Percentiles rank a stretch among this genome's conserved stretches.
These are phyloP conservation scores for Hericium erinaceus DNA, from an alignment of 768 basidiomycete species.

Conservation along the genomic window DNA sequence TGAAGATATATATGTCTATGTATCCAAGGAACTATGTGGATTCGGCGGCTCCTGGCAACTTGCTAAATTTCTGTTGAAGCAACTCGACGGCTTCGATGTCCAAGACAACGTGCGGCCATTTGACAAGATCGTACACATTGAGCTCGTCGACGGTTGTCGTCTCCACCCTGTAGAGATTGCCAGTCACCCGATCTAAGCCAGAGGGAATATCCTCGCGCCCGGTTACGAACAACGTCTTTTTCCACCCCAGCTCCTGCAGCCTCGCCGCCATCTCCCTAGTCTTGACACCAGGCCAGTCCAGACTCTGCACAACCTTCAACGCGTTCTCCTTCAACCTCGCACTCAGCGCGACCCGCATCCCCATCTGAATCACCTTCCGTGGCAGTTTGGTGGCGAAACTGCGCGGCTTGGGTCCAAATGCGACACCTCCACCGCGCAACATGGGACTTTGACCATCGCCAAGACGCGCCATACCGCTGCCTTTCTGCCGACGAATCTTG, in stretches of 20 bases:
- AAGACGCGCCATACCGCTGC: slow-evolving; percentile 80
- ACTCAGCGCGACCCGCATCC: slow-evolving; percentile 84
- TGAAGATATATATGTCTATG: no score
- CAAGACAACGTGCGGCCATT: slow-evolving; percentile 73
- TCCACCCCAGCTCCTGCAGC: slow-evolving; percentile 56
- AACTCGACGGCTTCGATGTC: slow-evolving; percentile 78
- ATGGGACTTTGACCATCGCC: slow-evolving; percentile 85
- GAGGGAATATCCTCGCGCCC: slow-evolving; percentile 46
- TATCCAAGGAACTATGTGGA: no score
- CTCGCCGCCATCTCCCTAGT: slow-evolving; percentile 57
- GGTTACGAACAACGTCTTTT: slow-evolving; percentile 68
- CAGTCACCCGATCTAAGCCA: slow-evolving; percentile 50
- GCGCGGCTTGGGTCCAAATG: slow-evolving; percentile 85
- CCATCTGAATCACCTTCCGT: slow-evolving; percentile 89
- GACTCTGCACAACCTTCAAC: slow-evolving; percentile 64
- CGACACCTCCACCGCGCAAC: slow-evolving; percentile 84
- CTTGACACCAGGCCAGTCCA: slow-evolving; percentile 67
- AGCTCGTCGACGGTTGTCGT: slow-evolving; percentile 56
- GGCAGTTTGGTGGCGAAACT: slow-evolving; percentile 89
- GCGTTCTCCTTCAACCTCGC: slow-evolving; percentile 67
- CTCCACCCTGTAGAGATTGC: slow-evolving; percentile 65
- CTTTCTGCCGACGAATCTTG: slow-evolving; percentile 91
- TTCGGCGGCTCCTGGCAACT: slow-evolving; percentile 13
- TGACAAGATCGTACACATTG: slow-evolving; percentile 75
- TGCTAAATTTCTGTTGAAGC: slow-evolving; percentile 56